Conservation (phyloP, 2,329 filamentous ascomycete genomes). For the Claviceps monticola region DNA sequence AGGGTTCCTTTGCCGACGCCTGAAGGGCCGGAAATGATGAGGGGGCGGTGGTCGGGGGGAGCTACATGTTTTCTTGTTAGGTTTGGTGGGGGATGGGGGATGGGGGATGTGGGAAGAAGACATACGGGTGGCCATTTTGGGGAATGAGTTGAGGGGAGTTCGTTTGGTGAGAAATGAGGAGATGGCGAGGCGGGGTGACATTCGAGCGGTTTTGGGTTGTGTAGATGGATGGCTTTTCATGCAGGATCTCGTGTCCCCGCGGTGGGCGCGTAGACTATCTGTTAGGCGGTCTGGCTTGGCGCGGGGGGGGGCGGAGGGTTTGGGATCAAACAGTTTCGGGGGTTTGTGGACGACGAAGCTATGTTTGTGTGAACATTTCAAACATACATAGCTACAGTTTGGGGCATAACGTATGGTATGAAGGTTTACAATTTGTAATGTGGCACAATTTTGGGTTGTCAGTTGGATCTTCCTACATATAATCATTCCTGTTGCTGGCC, state of each 20-base stretch:
- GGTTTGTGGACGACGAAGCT: no score
- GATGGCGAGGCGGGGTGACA: slow-evolving; percentile 5
- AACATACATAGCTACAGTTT: no score
- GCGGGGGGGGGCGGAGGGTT: no score
- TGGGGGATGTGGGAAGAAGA: not conserved
- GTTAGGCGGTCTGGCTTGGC: no score
- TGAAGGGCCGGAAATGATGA: slow-evolving; percentile 66
- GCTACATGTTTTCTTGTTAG: slow-evolving; percentile 2
- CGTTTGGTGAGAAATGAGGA: not conserved
- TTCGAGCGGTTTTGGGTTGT: not conserved
- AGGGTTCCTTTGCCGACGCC: slow-evolving; percentile 73
- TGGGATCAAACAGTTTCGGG: no score
- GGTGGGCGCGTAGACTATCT: no score
- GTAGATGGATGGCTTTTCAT: not conserved
- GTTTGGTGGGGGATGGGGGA: not conserved
- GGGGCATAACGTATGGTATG: no score
- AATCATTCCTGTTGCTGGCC: no score
- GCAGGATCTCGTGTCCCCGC: not conserved
- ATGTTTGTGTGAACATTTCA: no score
- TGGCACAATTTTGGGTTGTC: no score
- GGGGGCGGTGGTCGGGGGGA: slow-evolving; percentile 41
- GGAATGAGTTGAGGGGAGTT: slow-evolving; percentile 1
- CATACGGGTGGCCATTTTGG: slow-evolving; percentile 13
- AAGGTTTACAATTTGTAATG: no score
- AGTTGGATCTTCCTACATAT: no score